These are phyloP conservation scores for Inga leiocalycina DNA, from an alignment of 306 rosid genomes.

Conservation along the genomic window DNA sequence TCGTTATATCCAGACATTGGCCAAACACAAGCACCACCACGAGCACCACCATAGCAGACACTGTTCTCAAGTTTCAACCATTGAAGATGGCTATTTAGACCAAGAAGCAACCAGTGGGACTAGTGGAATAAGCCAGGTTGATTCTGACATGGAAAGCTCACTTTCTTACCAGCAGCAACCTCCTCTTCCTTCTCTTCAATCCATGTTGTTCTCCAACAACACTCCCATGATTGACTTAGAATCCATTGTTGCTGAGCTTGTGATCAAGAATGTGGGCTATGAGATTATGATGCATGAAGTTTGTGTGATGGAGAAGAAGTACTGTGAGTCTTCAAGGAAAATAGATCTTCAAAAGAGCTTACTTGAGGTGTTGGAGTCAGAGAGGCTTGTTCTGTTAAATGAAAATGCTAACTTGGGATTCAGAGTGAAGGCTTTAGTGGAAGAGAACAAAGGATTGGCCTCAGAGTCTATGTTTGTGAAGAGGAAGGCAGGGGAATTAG, in stretches of 20 bases:
- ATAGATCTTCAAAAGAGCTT: slow-evolving; percentile 78
- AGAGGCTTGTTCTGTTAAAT: slow-evolving; percentile 75
- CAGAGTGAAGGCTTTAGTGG: slow-evolving; percentile 60
- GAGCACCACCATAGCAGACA: slow-evolving; percentile 50
- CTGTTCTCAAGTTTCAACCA: slow-evolving; percentile 60
- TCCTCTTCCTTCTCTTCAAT: neutral
- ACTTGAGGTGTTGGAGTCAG: slow-evolving; percentile 94
- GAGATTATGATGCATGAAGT: slow-evolving; percentile 65
- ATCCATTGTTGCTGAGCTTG: slow-evolving; percentile 65
- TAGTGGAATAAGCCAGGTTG: slow-evolving; percentile 49
- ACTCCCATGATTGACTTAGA: slow-evolving; percentile 36
- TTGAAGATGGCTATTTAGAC: slow-evolving; percentile 49
- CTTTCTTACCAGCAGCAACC: slow-evolving; percentile 64
- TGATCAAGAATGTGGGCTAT: slow-evolving; percentile 72
- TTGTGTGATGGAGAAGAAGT: slow-evolving; percentile 52
- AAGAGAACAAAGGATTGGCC: slow-evolving; percentile 73
- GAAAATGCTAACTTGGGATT: slow-evolving; percentile 80
- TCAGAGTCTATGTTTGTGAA: slow-evolving; percentile 70
- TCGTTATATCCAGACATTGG: slow-evolving; percentile 67
- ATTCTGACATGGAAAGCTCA: slow-evolving; percentile 82
- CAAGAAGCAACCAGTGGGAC: slow-evolving; percentile 38
- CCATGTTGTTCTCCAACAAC: neutral
- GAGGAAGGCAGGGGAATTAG: slow-evolving; percentile 79
- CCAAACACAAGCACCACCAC: slow-evolving; percentile 48
- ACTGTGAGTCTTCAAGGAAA: slow-evolving; percentile 67